phyloP scores from a whole-genome alignment of 2,329 filamentous ascomycete genomes.

The Talaromyces sp. region DNA sequence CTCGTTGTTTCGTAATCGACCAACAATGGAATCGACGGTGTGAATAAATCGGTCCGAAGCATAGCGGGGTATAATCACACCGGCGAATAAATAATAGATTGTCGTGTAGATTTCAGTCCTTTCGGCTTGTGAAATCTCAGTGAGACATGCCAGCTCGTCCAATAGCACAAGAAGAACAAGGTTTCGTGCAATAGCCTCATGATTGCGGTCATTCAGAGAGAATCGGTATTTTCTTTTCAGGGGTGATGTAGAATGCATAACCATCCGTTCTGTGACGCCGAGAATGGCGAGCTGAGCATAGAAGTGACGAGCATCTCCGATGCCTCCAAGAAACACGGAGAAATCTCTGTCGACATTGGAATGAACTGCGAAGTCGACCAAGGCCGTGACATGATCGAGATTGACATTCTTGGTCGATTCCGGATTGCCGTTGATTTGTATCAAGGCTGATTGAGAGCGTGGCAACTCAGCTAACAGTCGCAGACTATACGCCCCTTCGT shows the following conservation, averaged over 20 bases:
- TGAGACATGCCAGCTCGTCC: constrained; percentile 16
- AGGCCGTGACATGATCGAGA: constrained; percentile 13
- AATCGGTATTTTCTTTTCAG: constrained; percentile 16
- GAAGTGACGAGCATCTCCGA: constrained; percentile 18
- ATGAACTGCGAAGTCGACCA: constrained; percentile 12
- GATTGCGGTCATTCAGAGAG: constrained; percentile 12
- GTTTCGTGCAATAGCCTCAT: constrained; percentile 6
- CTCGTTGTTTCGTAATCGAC: constrained; percentile 1
- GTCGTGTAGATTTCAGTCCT: constrained; percentile 15
- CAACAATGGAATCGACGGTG: constrained; percentile 3
- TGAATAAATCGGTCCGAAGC: constrained; percentile 3
- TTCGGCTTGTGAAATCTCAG: constrained; percentile 9
- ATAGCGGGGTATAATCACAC: constrained; percentile 16
- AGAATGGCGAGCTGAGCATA: constrained; percentile 16
- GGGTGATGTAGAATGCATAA: background rate
- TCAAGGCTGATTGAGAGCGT: constrained; percentile 8
- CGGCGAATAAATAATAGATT: constrained; percentile 16
- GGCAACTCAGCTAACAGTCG: constrained; percentile 2
- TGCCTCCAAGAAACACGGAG: constrained; percentile 14
- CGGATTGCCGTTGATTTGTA: background rate
- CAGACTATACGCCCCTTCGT: background rate
- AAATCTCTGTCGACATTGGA: constrained; percentile 10
- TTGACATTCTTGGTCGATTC: background rate
- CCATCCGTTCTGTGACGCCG: constrained; percentile 14
- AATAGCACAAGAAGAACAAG: constrained; percentile 15